Base-by-base conservation (phyloP, 1,284 basidiomycete species). In the Naganishia sp. region DNA sequence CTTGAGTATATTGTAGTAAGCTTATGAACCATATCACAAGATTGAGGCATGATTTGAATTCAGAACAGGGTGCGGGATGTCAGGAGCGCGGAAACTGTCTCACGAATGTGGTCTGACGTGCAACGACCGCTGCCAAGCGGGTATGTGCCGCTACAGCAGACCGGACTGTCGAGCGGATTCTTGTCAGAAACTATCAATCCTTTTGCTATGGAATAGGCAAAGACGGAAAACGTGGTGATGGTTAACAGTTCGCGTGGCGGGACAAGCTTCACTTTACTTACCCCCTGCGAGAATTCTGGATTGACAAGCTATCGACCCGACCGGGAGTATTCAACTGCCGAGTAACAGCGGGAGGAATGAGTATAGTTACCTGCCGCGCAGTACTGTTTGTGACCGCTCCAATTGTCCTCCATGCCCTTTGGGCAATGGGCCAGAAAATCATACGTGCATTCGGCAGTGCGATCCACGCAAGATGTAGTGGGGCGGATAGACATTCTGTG, bases 391-490 rank as follows among this genome's bases (percentile, higher is more conserved):
- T 52, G 11, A 52, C 49, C 35, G n/a, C 46, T 63, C 45, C 28
- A 49, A 21, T 10, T 32, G 31, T 45, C 41, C 18, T 35, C 28
- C 57, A 49, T 47, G 3, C 35, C 57, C 10, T 42, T 41, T 25
- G 61, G 61, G 28, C 61, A 63, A 32, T 63, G 23, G 6, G 39
- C 25, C 49, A 63, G 23, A 18, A 63, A 53, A 49, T 63, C 61
- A 39, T 23, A 49, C 3, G 10, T 17, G 49, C 61, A 63, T 52
- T 63, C 61, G 4, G 61, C 61, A 10, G 49, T 51, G 31, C 47
- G 23, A 11, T 23, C 35, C 13, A 39, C 13, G 35, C 35, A 39
- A 39, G 35, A 39, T 13, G 35, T 9, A 13, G 42, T 43, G 4
- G 54, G 43, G 3, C 31, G 42, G 28, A 56, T 46, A 23, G 54